Evolutionary conservation across 192 early-diverging fungal species (phyloP), one percentile per base, ranked within the genome.

Genomic region (Lobosporangium transversale): DNA sequence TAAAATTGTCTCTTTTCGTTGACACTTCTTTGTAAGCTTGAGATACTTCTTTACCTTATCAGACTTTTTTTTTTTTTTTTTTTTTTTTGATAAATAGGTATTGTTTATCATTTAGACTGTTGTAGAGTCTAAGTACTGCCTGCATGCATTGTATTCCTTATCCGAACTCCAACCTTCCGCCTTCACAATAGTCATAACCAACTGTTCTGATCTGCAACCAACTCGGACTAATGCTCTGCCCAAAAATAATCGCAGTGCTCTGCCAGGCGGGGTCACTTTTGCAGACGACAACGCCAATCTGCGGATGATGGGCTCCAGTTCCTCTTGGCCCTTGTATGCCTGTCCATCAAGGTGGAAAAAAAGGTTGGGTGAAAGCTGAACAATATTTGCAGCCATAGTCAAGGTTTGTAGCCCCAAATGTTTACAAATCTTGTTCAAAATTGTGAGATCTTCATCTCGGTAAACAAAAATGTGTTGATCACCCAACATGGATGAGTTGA

Each of bases 101-200:
- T 44, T 21, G n/a, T n/a, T 27, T 43, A 44, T 24, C 15, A 58
- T 44, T 37, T 24, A 58, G 3, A 44, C 4, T 53, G 59, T 67
- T 27, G 65, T 58, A 0, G 65, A 58, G 2, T 55, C 35, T 4
- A 76, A 30, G n/a, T 67, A 76, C 36, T 58, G 50, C 9, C 73
- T 55, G 45, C 58, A 66, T 4, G 73, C 73, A 26, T 76, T 76
- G 11, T 76, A 76, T 55, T 76, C 73, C 58, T 67, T 76, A 32
- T 66, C 64, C 8, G 73, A 67, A 43, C 73, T 76, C 73, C 73
- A 76, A 8, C 73, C 73, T 21, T 76, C 73, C 0, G 73, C 73
- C 37, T 76, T 76, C 11, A 76, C 65, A n/a, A 76, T 67, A 17
- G 73, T 76, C 64, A 76, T 67, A 29, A 76, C 62, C 47, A 76